Conservation (phyloP, 75 land plant genomes). For the Pinus tabuliformis region DNA sequence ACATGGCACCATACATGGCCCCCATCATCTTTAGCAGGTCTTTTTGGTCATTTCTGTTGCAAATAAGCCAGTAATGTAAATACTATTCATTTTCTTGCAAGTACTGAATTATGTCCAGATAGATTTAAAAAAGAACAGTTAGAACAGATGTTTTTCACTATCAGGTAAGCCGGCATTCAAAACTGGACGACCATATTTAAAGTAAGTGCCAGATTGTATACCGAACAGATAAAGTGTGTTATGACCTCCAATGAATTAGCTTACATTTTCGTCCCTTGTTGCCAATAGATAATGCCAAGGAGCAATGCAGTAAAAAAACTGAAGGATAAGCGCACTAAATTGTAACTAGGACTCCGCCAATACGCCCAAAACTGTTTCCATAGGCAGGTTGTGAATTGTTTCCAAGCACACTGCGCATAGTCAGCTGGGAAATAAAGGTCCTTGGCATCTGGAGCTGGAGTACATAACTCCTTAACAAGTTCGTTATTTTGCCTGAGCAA, state of each 20-base stretch:
- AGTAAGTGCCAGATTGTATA: not conserved
- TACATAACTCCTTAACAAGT: conserved; percentile 19
- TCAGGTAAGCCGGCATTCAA: not conserved
- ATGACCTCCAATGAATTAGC: not conserved
- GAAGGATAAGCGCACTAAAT: conserved; percentile 26
- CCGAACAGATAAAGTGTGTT: not conserved
- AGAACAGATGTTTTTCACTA: not conserved
- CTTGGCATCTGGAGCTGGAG: conserved; percentile 16
- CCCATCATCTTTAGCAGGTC: conserved; percentile 50
- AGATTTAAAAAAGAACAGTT: not conserved
- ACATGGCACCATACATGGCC: conserved; percentile 25
- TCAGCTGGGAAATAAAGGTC: conserved; percentile 31
- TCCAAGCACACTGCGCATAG: conserved; percentile 15
- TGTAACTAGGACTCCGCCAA: conserved; percentile 35
- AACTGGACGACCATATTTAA: not conserved
- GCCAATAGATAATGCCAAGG: conserved; percentile 30
- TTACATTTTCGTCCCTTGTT: conserved; percentile 25
- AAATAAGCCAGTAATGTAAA: not conserved
- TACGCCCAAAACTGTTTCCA: conserved; percentile 36
- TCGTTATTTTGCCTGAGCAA: conserved; percentile 14
- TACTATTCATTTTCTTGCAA: not conserved
- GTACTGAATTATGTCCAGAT: not conserved
- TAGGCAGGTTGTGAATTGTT: conserved; percentile 20
- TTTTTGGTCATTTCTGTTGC: conserved; percentile 23
- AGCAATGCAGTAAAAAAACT: conserved; percentile 13